phyloP scores from a whole-genome alignment of 1,284 basidiomycete species.

The Sanghuangporus baumii region DNA sequence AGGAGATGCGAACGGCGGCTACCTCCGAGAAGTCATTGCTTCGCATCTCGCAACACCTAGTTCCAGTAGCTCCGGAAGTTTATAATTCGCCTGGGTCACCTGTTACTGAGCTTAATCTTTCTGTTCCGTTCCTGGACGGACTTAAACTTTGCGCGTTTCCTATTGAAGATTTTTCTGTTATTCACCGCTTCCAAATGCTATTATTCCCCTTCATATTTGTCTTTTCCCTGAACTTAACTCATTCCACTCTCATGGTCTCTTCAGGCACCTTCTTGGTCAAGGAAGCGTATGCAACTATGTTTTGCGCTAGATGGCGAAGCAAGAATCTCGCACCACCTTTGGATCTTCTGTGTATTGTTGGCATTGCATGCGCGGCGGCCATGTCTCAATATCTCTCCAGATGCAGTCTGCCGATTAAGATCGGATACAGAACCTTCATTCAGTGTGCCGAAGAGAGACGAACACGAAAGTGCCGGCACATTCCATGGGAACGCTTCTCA shows the following conservation, averaged over 20 bases:
- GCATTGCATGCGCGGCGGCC: slow-evolving; percentile 14
- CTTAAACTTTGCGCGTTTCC: not conserved
- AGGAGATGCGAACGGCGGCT: not conserved
- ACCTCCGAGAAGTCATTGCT: not conserved
- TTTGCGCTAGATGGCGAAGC: slow-evolving; percentile 29
- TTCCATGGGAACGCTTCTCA: too few species aligned
- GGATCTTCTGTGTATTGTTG: slow-evolving; percentile 26
- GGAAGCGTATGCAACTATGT: not conserved
- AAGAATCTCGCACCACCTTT: slow-evolving; percentile 28
- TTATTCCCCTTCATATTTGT: not conserved
- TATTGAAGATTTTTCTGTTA: not conserved
- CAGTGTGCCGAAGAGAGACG: not conserved
- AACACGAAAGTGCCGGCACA: not conserved
- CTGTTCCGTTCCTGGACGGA: not conserved
- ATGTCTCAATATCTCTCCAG: not conserved
- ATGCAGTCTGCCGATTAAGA: not conserved
- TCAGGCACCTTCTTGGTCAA: not conserved
- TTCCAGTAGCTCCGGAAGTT: not conserved
- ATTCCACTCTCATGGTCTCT: too few species aligned
- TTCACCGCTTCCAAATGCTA: not conserved
- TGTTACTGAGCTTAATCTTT: not conserved
- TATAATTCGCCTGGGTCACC: not conserved
- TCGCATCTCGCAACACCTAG: not conserved
- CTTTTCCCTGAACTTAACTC: not conserved
- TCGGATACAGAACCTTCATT: not conserved